Percentiles rank a stretch among this genome's conserved stretches.
phyloP scores from a whole-genome alignment of 257 asterid species.

The Galeopsis tetrahit region DNA sequence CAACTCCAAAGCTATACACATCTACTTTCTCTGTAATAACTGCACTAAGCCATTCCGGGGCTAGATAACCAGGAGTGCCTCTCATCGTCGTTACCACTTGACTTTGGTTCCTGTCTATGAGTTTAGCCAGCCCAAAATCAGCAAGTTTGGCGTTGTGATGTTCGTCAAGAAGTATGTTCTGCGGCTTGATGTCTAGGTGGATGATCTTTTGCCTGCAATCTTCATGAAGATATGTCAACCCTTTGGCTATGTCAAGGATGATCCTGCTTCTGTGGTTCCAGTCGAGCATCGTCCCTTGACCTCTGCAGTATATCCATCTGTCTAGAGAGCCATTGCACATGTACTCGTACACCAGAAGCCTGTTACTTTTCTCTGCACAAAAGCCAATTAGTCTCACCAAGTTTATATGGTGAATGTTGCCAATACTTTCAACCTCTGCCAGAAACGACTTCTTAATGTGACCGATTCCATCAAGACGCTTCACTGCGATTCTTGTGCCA shows the following conservation, averaged over 20 bases:
- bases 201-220: background rate
- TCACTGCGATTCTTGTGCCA: slow-evolving; percentile 34
- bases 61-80: slow-evolving; percentile 7
- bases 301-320: slow-evolving; percentile 33
- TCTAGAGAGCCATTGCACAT: slow-evolving; percentile 41
- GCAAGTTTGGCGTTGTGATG: slow-evolving; percentile 34
- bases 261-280: background rate
- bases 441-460: slow-evolving; percentile 37
- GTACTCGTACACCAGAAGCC: slow-evolving; percentile 39
- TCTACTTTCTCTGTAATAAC: background rate
- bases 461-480: slow-evolving; percentile 36
- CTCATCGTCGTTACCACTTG: background rate
- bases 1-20: slow-evolving; percentile 25
- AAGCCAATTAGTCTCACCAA: slow-evolving; percentile 38
- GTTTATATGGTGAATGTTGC: slow-evolving; percentile 39
- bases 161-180: slow-evolving; percentile 35
- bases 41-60: background rate
- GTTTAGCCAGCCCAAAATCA: slow-evolving; percentile 40
- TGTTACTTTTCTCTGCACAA: slow-evolving; percentile 38
- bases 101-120: slow-evolving; percentile 16
- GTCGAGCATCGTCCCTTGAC: background rate
- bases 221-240: background rate
- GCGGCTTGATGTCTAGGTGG: background rate
- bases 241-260: background rate
- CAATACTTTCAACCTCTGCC: slow-evolving; percentile 37